Evolutionary conservation across 2,329 filamentous ascomycete genomes (phyloP).

Genomic region (Myriosclerotinia scirpicola): DNA sequence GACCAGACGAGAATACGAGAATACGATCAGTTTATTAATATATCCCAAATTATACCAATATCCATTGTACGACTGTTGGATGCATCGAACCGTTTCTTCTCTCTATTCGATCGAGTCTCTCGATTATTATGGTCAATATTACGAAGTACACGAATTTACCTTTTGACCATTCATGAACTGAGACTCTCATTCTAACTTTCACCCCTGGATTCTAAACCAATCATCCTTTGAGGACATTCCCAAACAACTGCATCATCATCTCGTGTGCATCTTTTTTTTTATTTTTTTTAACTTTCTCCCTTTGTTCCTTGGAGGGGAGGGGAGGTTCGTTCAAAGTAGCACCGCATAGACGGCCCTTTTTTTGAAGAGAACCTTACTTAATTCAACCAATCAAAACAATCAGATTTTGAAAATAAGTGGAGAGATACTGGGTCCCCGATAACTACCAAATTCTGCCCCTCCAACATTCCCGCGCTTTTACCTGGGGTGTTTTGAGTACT

Average conservation of each 20-base stretch:
- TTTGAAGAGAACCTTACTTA: not conserved
- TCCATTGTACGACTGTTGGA: not conserved
- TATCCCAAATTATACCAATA: not conserved
- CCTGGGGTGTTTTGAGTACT: not conserved
- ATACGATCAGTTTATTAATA: not conserved
- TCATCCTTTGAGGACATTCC: not conserved
- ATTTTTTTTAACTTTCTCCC: not conserved
- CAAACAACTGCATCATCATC: not conserved
- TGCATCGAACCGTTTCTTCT: conserved; percentile 1
- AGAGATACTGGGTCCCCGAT: not conserved
- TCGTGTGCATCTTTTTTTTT: not conserved
- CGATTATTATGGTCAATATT: conserved; percentile 6
- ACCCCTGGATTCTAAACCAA: not conserved
- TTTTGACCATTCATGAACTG: conserved; percentile 6
- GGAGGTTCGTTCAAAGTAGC: conserved; percentile 3
- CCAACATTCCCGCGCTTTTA: conserved; percentile 7
- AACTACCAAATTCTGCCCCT: conserved; percentile 17
- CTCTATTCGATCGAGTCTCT: not conserved
- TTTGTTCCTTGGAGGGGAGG: conserved; percentile 14
- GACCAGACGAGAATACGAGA: not conserved
- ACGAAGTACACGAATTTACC: conserved; percentile 9
- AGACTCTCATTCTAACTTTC: conserved; percentile 2
- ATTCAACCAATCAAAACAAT: not conserved
- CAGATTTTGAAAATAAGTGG: not conserved
- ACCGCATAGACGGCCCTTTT: conserved; percentile 26